These are phyloP conservation scores for Yarrowia porcina DNA, from an alignment of 805 yeast genomes.

Conservation along the genomic window DNA sequence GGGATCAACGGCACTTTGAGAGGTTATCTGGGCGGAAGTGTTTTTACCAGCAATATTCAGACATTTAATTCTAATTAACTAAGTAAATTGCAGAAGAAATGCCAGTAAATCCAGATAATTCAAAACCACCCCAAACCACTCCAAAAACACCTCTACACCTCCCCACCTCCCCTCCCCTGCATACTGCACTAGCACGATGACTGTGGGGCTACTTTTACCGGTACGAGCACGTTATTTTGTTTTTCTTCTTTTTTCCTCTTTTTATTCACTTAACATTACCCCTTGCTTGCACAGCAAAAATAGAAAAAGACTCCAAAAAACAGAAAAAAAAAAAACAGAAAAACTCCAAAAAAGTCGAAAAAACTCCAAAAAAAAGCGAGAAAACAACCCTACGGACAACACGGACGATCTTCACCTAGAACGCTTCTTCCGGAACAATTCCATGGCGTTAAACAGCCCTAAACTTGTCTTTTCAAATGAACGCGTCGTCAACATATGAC, in stretches of 20 bases:
- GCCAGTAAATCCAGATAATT: not conserved
- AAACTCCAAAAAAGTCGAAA: not conserved
- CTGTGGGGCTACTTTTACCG: not conserved
- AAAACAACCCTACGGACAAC: no score
- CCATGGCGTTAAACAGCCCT: no score
- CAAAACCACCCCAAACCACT: not conserved
- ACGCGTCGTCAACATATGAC: no score
- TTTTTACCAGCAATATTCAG: no score
- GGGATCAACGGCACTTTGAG: not conserved
- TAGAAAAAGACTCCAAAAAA: not conserved
- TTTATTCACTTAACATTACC: not conserved
- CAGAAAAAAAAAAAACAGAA: not conserved
- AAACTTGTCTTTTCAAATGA: no score
- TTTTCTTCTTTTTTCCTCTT: not conserved
- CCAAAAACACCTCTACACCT: not conserved
- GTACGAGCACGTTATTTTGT: not conserved
- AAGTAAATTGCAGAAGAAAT: no score
- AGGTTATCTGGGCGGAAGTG: no score
- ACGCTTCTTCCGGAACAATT: no score
- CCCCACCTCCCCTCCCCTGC: not conserved
- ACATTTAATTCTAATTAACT: no score
- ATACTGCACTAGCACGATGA: conserved; percentile 12
- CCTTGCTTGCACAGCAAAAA: not conserved
- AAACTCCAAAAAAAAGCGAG: no score
- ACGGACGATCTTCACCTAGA: no score